phyloP scores from a whole-genome alignment of 805 yeast genomes.

The Candida nemodendra region DNA sequence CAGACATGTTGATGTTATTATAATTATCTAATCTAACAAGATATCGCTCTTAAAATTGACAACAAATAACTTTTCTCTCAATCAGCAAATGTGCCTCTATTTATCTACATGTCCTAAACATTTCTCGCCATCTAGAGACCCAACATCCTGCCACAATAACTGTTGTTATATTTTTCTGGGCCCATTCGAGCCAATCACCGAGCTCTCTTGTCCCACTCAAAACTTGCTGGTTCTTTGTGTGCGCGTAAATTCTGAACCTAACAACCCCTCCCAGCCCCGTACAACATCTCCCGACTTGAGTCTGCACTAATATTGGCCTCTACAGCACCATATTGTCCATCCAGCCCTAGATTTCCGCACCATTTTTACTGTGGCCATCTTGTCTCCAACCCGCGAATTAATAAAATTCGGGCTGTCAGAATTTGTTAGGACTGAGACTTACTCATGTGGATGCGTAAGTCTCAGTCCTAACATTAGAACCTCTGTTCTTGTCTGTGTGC shows the following conservation, averaged over 20 bases:
- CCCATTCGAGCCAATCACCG: background rate
- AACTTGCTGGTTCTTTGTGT: background rate
- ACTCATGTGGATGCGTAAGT: conserved; percentile 13
- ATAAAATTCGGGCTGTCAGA: no score
- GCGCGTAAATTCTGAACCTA: background rate
- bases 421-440: conserved; percentile 10
- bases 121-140: background rate
- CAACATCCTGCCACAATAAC: background rate
- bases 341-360: no score
- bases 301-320: no score
- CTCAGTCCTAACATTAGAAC: background rate
- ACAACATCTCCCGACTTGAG: no score
- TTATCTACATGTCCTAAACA: background rate
- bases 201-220: no score
- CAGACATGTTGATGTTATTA: conserved; percentile 67
- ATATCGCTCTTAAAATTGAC: background rate
- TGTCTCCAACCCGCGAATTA: background rate
- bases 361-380: background rate
- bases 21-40: conserved; percentile 12
- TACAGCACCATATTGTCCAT: no score
- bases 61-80: no score
- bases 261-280: no score
- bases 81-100: background rate
- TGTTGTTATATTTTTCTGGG: background rate
- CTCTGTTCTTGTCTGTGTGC: no score